Evolutionary conservation across 23 red algal species (phyloP).

Genomic region (Gracilaria vermiculophylla): DNA sequence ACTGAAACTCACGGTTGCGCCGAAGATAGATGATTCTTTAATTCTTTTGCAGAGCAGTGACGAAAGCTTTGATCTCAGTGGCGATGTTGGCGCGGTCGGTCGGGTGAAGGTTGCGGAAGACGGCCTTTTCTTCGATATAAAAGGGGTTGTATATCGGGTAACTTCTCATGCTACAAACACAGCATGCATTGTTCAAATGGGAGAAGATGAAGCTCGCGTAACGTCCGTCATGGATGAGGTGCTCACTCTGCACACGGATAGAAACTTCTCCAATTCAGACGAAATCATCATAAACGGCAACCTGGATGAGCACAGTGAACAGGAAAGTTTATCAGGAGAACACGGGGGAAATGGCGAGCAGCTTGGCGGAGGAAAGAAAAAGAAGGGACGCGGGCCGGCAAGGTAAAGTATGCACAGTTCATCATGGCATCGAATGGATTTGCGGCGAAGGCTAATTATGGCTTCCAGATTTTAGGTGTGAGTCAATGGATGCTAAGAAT

Average conservation of each 20-base stretch:
- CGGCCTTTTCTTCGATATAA: slow-evolving; percentile 63
- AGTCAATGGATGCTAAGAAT: no score
- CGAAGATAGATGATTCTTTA: slow-evolving; percentile 59
- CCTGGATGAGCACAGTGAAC: slow-evolving; percentile 12
- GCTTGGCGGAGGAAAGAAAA: not conserved
- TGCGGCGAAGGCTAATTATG: no score
- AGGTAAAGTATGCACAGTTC: no score
- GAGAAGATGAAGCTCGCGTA: slow-evolving; percentile 63
- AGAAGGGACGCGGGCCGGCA: not conserved
- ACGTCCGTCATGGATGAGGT: slow-evolving; percentile 62
- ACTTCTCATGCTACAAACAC: slow-evolving; percentile 17
- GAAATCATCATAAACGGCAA: slow-evolving; percentile 48
- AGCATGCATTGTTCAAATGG: slow-evolving; percentile 55
- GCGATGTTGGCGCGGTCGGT: slow-evolving; percentile 71
- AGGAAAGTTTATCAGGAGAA: not conserved
- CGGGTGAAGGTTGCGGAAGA: slow-evolving; percentile 43
- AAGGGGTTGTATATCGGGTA: slow-evolving; percentile 51
- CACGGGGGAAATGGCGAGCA: not conserved
- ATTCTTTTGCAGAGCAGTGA: slow-evolving; percentile 52
- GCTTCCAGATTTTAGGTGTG: no score
- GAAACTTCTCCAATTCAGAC: slow-evolving; percentile 44
- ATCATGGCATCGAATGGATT: no score
- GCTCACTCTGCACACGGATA: slow-evolving; percentile 16
- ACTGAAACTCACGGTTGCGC: slow-evolving; percentile 11
- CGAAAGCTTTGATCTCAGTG: slow-evolving; percentile 52